Base-by-base conservation (phyloP, 2,329 filamentous ascomycete species). In the Ophiostoma himal-ulmi region DNA sequence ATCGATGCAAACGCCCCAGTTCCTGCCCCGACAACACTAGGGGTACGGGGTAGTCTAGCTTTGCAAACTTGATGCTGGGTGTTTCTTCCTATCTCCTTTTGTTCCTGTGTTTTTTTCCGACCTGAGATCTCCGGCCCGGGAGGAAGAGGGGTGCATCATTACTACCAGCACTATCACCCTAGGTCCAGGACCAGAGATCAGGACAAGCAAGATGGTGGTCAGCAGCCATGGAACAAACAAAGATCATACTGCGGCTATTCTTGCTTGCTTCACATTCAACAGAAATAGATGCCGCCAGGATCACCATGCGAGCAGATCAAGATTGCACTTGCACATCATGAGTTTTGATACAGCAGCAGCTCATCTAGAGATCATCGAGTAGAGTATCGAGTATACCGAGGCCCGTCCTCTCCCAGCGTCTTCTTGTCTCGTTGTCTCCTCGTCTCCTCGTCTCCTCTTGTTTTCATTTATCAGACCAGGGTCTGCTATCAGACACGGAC, bases 161-260 rank as follows among this genome's bases (percentile, higher is more conserved):
- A 13, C 20, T 14, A 34, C 2, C 17, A n/a, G 7, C 14, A 22
- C 1, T 6, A 64, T n/a, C 34, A 22, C 6, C 1, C 8, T 36
- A 30, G 8, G 20, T 62, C 17, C 60, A 62, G 5, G 14, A 22
- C 22, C 44, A 48, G 44, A 48, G 17, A 48, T n/a, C 44, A 48
- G 5, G 44, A 5, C 22, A 10, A n/a, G 52, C 14, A 22, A 11
- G 17, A 22, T 57, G 52, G 30, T 57, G 52, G 8, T 0, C 52
- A 26, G 22, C 52, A n/a, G 22, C 52, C 52, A 14, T 30, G 52
- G 52, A 57, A 57, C 52, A 22, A 26, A 57, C 52, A 57, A 26
- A 57, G 52, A 57, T 26, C 52, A 57, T 57, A 57, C 52, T 57
- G 52, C 52, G 52, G 52, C 22, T 57, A 57, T 57, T 57, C 52